phyloP scores from a whole-genome alignment of 371 early-diverging fungal species.

The Rhizomucor pusillus region DNA sequence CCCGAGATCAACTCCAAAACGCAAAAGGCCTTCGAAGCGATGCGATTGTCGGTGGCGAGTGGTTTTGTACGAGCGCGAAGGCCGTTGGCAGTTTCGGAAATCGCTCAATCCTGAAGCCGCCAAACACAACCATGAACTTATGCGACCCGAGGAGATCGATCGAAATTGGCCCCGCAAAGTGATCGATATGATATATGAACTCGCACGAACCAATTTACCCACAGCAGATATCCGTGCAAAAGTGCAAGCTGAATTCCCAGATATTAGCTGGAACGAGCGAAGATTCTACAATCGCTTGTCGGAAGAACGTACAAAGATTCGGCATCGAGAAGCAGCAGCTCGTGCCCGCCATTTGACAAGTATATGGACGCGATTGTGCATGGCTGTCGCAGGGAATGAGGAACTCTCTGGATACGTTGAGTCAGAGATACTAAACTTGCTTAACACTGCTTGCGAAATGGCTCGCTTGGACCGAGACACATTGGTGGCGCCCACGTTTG shows the following conservation, averaged over 20 bases:
- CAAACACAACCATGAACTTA: slow-evolving; percentile 57
- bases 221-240: slow-evolving; percentile 54
- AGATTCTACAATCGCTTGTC: slow-evolving; percentile 62
- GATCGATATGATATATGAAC: slow-evolving; percentile 49
- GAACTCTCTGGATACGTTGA: slow-evolving; percentile 35
- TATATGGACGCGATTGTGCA: slow-evolving; percentile 36
- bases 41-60: slow-evolving; percentile 63
- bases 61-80: slow-evolving; percentile 50
- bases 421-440: slow-evolving; percentile 22
- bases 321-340: slow-evolving; percentile 43
- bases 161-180: slow-evolving; percentile 58
- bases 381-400: slow-evolving; percentile 39
- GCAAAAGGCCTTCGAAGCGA: slow-evolving; percentile 50
- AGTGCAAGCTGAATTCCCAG: slow-evolving; percentile 53
- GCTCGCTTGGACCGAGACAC: slow-evolving; percentile 44
- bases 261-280: slow-evolving; percentile 62
- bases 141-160: slow-evolving; percentile 56
- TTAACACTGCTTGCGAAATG: slow-evolving; percentile 39
- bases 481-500: slow-evolving; percentile 14
- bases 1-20: slow-evolving; percentile 42
- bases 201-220: slow-evolving; percentile 46
- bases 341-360: slow-evolving; percentile 37
- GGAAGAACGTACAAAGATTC: slow-evolving; percentile 59
- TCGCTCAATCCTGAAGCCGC: slow-evolving; percentile 59
- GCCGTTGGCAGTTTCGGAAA: slow-evolving; percentile 58